phyloP scores from a whole-genome alignment of 2,329 filamentous ascomycete genomes.

The Xylaria sp. region DNA sequence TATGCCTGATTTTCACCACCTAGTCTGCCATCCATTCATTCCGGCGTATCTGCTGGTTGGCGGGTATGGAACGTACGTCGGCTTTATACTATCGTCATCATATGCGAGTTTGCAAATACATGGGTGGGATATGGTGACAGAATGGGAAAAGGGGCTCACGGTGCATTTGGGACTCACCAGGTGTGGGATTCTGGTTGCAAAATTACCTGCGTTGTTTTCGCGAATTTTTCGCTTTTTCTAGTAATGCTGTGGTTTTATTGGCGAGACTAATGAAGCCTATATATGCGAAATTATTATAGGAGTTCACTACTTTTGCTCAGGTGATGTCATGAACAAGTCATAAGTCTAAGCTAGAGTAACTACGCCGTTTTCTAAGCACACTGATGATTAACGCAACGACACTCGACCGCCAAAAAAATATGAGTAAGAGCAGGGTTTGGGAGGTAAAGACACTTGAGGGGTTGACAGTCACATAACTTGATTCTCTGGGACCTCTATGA shows the following conservation, averaged over 20 bases:
- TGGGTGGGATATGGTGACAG: not conserved
- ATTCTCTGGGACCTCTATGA: no score
- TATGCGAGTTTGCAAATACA: not conserved
- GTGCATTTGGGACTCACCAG: not conserved
- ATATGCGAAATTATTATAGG: not conserved
- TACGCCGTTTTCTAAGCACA: no score
- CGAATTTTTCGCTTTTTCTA: not conserved
- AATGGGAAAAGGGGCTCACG: not conserved
- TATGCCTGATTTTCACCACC: not conserved
- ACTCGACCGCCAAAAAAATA: no score
- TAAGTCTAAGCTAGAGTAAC: no score
- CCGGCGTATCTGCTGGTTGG: not conserved
- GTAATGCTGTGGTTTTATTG: not conserved
- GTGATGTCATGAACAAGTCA: no score
- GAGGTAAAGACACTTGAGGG: no score
- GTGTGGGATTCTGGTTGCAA: not conserved
- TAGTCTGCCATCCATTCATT: not conserved
- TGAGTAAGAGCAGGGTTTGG: no score
- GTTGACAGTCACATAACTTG: no score
- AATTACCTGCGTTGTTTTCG: slow-evolving; percentile 8
- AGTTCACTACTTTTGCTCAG: not conserved
- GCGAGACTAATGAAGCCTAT: not conserved
- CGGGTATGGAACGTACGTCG: not conserved
- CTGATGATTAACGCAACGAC: no score
- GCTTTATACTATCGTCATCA: not conserved